Percentiles rank a stretch among this genome's conserved stretches.
These are phyloP conservation scores for Silene latifolia DNA, from an alignment of 148 eudicot species.

Conservation along the genomic window DNA sequence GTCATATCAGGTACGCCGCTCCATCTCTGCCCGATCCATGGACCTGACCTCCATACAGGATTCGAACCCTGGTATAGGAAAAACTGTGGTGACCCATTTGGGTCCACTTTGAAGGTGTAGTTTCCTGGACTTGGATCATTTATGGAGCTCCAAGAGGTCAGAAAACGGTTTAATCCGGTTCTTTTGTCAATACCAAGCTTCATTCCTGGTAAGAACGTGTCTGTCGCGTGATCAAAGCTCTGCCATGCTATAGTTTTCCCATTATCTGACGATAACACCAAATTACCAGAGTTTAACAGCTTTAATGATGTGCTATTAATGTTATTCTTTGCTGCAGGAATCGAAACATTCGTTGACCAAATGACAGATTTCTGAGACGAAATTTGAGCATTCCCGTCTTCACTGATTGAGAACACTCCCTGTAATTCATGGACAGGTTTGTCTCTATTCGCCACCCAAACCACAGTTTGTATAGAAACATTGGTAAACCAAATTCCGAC, in stretches of 20 bases:
- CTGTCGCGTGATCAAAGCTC: slow-evolving; percentile 48
- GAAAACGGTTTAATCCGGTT: slow-evolving; percentile 33
- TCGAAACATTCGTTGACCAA: slow-evolving; percentile 39
- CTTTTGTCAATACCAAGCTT: slow-evolving; percentile 35
- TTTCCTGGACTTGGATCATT: slow-evolving; percentile 44
- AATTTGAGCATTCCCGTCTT: slow-evolving; percentile 27
- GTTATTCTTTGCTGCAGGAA: background rate
- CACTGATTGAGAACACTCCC: slow-evolving; percentile 25
- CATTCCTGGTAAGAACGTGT: slow-evolving; percentile 44
- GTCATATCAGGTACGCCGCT: slow-evolving; percentile 50
- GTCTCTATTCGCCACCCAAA: slow-evolving; percentile 63
- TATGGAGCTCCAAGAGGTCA: slow-evolving; percentile 47
- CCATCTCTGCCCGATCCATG: slow-evolving; percentile 47
- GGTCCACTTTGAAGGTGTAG: slow-evolving; percentile 31
- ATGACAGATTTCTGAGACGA: slow-evolving; percentile 13
- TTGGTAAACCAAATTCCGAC: slow-evolving; percentile 41
- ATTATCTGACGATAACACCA: slow-evolving; percentile 27
- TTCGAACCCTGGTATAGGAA: slow-evolving; percentile 35
- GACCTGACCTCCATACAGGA: slow-evolving; percentile 40
- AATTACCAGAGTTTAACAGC: slow-evolving; percentile 40
- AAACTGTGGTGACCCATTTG: slow-evolving; percentile 40
- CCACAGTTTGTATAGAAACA: slow-evolving; percentile 35
- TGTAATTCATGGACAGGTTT: slow-evolving; percentile 28
- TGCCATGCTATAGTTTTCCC: slow-evolving; percentile 36
- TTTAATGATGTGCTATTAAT: slow-evolving; percentile 22